phyloP scores from a whole-genome alignment of 345 rosid species.

The Brassica carinata region DNA sequence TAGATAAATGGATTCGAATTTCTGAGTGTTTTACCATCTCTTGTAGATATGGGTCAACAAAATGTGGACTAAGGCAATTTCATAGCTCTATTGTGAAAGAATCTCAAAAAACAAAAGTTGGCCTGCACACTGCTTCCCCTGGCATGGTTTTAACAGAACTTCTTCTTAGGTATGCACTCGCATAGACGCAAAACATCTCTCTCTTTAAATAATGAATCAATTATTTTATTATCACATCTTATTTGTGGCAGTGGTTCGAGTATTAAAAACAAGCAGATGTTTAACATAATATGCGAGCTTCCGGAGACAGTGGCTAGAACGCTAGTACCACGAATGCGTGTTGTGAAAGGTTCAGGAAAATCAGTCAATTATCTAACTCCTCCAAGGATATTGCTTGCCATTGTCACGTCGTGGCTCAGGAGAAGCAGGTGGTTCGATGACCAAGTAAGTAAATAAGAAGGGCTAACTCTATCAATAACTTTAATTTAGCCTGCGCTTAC shows the following conservation, averaged over 20 bases:
- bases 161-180: slow-evolving; percentile 65
- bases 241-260: slow-evolving; percentile 72
- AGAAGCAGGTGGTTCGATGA: slow-evolving; percentile 96
- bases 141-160: slow-evolving; percentile 97
- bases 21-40: slow-evolving; percentile 6
- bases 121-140: slow-evolving; percentile 92
- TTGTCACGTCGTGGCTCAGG: slow-evolving; percentile 89
- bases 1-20: background rate
- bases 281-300: slow-evolving; percentile 88
- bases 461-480: slow-evolving; percentile 58
- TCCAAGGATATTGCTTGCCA: slow-evolving; percentile 88
- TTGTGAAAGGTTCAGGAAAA: slow-evolving; percentile 81
- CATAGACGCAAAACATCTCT: background rate
- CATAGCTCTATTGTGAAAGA: slow-evolving; percentile 84
- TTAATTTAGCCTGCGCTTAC: slow-evolving; percentile 12
- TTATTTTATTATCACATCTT: background rate
- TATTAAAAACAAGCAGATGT: slow-evolving; percentile 76
- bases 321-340: slow-evolving; percentile 85
- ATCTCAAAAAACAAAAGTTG: slow-evolving; percentile 76
- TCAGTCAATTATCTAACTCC: slow-evolving; percentile 83
- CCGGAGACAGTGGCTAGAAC: slow-evolving; percentile 97
- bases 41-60: slow-evolving; percentile 90
- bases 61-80: slow-evolving; percentile 95
- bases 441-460: slow-evolving; percentile 54
- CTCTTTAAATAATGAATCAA: background rate